Evolutionary conservation across 495 filamentous ascomycete genomes (phyloP).

Genomic region (Penicillium waksmanii): DNA sequence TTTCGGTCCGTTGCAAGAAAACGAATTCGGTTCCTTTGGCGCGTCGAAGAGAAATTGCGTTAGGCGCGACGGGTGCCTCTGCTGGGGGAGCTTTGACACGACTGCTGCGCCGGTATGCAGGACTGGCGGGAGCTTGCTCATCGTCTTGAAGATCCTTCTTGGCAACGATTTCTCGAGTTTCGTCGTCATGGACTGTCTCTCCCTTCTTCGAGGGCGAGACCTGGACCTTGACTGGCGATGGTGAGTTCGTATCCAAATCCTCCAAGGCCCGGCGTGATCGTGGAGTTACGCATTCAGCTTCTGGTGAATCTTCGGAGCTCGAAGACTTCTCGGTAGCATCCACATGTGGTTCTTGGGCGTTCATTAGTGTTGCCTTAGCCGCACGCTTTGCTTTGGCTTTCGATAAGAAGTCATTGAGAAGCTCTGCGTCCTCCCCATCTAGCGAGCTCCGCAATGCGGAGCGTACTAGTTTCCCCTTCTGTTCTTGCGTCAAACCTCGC

Average conservation of each 20-base stretch:
- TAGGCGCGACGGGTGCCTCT: constrained; percentile 41
- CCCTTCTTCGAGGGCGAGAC: constrained; percentile 41
- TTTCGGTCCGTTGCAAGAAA: constrained; percentile 58
- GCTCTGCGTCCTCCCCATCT: constrained; percentile 59
- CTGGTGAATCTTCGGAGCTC: constrained; percentile 26
- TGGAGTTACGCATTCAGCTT: constrained; percentile 39
- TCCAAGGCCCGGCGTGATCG: constrained; percentile 53
- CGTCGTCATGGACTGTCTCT: constrained; percentile 19
- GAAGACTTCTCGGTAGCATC: constrained; percentile 22
- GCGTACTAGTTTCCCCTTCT: constrained; percentile 44
- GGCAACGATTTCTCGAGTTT: constrained; percentile 18
- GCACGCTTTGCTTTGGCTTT: constrained; percentile 63
- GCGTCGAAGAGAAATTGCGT: constrained; percentile 57
- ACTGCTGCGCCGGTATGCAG: constrained; percentile 47
- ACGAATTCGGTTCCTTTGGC: constrained; percentile 59
- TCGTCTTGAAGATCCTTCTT: constrained; percentile 28
- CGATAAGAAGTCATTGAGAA: constrained; percentile 64
- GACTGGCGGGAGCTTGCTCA: constrained; percentile 32
- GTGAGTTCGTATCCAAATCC: constrained; percentile 58
- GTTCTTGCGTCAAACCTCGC: constrained; percentile 34
- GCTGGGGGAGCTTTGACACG: constrained; percentile 37
- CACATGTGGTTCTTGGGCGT: constrained; percentile 19
- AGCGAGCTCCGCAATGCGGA: constrained; percentile 48
- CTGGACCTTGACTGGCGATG: constrained; percentile 48
- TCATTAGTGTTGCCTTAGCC: constrained; percentile 45